phyloP scores from a whole-genome alignment of 257 asterid genomes.

The Mitragyna speciosa region DNA sequence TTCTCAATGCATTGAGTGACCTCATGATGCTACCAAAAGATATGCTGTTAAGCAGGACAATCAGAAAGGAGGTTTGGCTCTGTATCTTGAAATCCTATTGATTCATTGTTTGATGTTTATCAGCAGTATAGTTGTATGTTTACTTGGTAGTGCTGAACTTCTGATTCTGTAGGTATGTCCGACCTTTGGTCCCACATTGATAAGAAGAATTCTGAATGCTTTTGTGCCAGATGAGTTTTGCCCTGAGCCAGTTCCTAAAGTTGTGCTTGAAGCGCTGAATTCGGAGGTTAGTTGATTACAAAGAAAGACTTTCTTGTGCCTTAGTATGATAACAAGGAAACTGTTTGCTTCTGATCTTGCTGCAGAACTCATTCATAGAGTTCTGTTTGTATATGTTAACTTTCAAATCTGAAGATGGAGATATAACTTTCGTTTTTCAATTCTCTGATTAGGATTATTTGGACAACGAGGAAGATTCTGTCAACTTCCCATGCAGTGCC shows the following conservation, averaged over 20 bases:
- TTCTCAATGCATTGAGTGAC: conserved; percentile 79
- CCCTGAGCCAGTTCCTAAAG: conserved; percentile 67
- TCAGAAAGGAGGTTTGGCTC: conserved; percentile 65
- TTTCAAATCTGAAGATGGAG: not conserved
- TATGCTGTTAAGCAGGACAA: conserved; percentile 57
- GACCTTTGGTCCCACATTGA: conserved; percentile 55
- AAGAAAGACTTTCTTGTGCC: not conserved
- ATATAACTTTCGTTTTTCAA: not conserved
- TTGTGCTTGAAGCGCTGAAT: conserved; percentile 62
- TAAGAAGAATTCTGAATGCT: conserved; percentile 60
- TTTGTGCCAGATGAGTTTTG: conserved; percentile 81
- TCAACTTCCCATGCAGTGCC: conserved; percentile 63
- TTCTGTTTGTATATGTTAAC: not conserved
- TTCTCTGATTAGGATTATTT: conserved; percentile 40
- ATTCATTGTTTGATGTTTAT: not conserved
- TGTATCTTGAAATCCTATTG: conserved; percentile 16
- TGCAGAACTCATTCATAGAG: not conserved
- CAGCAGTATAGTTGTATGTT: not conserved
- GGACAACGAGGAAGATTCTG: conserved; percentile 46
- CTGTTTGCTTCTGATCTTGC: not conserved
- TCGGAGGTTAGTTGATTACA: conserved; percentile 49
- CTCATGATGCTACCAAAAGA: conserved; percentile 98
- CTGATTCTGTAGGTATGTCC: conserved; percentile 61
- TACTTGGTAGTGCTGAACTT: conserved; percentile 3
- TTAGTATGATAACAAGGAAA: conserved; percentile 2